phyloP scores from a whole-genome alignment of 768 basidiomycete species.

The Infundibulicybe gibba region DNA sequence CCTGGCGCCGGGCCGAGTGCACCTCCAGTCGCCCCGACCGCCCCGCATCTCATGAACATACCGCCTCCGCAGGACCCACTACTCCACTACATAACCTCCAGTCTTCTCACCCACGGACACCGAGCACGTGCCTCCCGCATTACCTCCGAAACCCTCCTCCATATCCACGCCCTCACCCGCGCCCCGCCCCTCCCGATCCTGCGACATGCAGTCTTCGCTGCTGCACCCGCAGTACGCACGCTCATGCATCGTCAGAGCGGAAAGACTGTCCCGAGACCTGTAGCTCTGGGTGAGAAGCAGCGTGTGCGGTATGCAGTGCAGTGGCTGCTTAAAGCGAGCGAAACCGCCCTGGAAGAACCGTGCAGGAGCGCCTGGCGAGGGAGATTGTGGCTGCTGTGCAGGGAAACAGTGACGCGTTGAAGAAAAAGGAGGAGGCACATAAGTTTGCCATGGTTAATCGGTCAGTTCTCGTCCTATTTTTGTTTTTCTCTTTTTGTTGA shows the following conservation, averaged over 20 bases:
- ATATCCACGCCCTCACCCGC: slow-evolving; percentile 72
- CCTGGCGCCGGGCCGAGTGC: too few species aligned
- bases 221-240: slow-evolving; percentile 68
- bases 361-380: slow-evolving; percentile 72
- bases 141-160: slow-evolving; percentile 59
- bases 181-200: slow-evolving; percentile 80
- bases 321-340: slow-evolving; percentile 67
- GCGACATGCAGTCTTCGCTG: slow-evolving; percentile 62
- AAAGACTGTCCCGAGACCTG: slow-evolving; percentile 64
- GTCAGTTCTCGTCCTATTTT: slow-evolving; percentile 35
- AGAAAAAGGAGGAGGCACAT: slow-evolving; percentile 65
- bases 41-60: slow-evolving; percentile 39
- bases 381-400: slow-evolving; percentile 75
- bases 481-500: slow-evolving; percentile 6
- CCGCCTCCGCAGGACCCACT: slow-evolving; percentile 78
- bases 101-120: slow-evolving; percentile 61
- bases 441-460: slow-evolving; percentile 73
- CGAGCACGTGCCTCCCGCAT: slow-evolving; percentile 55
- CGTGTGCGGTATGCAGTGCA: slow-evolving; percentile 63
- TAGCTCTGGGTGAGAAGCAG: slow-evolving; percentile 79
- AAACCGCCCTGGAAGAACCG: slow-evolving; percentile 50
- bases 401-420: slow-evolving; percentile 49
- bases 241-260: slow-evolving; percentile 56
- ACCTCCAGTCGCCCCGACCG: too few species aligned
- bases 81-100: slow-evolving; percentile 60